Evolutionary conservation across 768 basidiomycete species (phyloP).

Genomic region (Leccinum imitatum): DNA sequence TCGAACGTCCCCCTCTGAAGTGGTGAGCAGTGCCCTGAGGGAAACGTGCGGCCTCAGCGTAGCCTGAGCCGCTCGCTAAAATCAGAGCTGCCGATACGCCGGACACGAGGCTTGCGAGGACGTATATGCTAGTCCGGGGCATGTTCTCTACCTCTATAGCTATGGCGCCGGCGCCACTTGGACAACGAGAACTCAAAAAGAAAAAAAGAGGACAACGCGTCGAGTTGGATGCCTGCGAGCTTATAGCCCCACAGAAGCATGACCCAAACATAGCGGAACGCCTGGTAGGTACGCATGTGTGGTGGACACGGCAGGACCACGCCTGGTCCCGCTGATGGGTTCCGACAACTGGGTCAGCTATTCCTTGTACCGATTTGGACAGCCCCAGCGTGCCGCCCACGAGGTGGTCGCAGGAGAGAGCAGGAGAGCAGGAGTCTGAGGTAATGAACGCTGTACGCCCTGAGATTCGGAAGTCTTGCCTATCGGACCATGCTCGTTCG

Average conservation of each 20-base stretch:
- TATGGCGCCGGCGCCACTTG: slow-evolving; percentile 15
- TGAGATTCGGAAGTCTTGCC: slow-evolving; percentile 10
- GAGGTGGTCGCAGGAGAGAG: slow-evolving; percentile 11
- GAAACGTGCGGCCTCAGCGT: slow-evolving; percentile 46
- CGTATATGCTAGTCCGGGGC: slow-evolving; percentile 14
- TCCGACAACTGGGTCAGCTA: slow-evolving; percentile 2
- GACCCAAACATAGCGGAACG: slow-evolving; percentile 24
- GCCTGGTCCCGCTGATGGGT: slow-evolving; percentile 2
- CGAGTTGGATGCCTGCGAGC: slow-evolving; percentile 2
- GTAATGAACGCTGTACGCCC: slow-evolving; percentile 22
- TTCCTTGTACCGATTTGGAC: slow-evolving; percentile 5
- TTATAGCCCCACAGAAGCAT: slow-evolving; percentile 26
- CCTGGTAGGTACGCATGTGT: slow-evolving; percentile 19
- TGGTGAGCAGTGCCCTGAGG: slow-evolving; percentile 48
- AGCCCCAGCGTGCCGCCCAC: slow-evolving; percentile 10
- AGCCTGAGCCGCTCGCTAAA: slow-evolving; percentile 17
- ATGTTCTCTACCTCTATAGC: slow-evolving; percentile 16
- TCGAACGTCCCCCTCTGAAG: slow-evolving; percentile 58
- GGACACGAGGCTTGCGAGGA: slow-evolving; percentile 23
- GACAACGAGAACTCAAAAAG: slow-evolving; percentile 6
- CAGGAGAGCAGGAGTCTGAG: slow-evolving; percentile 9
- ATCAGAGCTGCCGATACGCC: slow-evolving; percentile 21
- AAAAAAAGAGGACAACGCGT: slow-evolving; percentile 8
- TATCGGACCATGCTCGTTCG: slow-evolving; percentile 14
- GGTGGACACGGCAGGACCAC: slow-evolving; percentile 23